phyloP scores from a whole-genome alignment of 208 protist species.

The Histomonas meleagridis region DNA sequence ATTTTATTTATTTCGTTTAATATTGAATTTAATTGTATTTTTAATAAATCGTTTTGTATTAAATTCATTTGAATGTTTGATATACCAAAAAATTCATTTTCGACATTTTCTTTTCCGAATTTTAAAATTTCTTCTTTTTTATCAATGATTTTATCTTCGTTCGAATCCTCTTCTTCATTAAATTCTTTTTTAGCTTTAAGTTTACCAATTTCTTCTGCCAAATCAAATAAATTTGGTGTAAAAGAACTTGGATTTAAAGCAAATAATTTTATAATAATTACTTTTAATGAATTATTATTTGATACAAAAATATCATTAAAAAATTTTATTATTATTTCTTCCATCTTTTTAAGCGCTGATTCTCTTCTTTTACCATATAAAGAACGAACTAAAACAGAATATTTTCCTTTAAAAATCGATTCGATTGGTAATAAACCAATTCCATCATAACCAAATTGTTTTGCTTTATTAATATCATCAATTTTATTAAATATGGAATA shows the following conservation, averaged over 20 bases:
- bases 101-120: neutral
- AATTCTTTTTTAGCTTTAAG: constrained; percentile 15
- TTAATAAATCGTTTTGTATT: neutral
- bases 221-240: neutral
- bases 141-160: neutral
- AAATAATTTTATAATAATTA: neutral
- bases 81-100: neutral
- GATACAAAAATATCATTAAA: neutral
- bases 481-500: neutral
- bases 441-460: neutral
- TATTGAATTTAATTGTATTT: neutral
- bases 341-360: neutral
- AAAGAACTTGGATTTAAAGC: neutral
- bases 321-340: neutral
- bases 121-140: neutral
- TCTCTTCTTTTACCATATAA: neutral
- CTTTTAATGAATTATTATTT: neutral
- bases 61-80: neutral
- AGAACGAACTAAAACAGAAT: neutral
- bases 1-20: neutral
- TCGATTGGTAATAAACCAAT: constrained; percentile 12
- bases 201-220: neutral
- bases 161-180: neutral
- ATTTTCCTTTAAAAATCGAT: neutral
- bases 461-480: neutral